A percentile compares a stretch with the other conserved stretches of the same genome.
Evolutionary conservation across 495 filamentous ascomycete genomes (phyloP).

Genomic region (Daldinia childiae): DNA sequence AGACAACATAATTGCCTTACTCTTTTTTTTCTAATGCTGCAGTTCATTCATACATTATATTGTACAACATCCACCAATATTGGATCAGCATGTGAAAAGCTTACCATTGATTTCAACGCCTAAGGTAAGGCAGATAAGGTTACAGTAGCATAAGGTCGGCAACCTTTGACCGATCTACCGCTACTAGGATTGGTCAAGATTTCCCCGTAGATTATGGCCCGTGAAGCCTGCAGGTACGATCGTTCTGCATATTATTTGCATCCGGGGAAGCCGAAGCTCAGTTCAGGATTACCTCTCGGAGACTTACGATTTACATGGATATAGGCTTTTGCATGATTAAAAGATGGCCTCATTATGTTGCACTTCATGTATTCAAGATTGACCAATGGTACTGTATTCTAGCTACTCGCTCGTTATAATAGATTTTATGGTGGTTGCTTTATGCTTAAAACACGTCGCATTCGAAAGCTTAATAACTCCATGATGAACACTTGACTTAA

Average conservation of each 20-base stretch:
- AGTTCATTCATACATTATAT: neutral
- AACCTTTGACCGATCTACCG: constrained; percentile 10
- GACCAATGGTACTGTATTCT: no score
- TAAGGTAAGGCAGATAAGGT: constrained; percentile 4
- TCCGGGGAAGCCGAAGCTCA: constrained; percentile 1
- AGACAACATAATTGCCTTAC: neutral
- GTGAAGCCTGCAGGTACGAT: constrained; percentile 34
- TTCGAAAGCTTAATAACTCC: neutral
- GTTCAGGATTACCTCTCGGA: neutral
- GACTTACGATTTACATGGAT: neutral
- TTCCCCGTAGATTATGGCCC: constrained; percentile 18
- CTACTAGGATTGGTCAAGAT: constrained; percentile 27
- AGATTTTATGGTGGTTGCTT: neutral
- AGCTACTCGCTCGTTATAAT: no score
- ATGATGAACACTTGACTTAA: neutral
- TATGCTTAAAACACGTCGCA: neutral
- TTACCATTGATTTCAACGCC: constrained; percentile 8
- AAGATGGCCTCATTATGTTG: no score
- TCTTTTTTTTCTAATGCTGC: neutral
- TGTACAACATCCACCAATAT: neutral
- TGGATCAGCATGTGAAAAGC: constrained; percentile 25
- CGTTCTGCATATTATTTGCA: constrained; percentile 1
- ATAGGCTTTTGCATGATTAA: no score
- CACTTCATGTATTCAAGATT: no score
- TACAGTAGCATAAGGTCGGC: constrained; percentile 3